These are phyloP conservation scores for Mycosphaerella sp. DNA, from an alignment of 2,329 filamentous ascomycete genomes.

Conservation along the genomic window DNA sequence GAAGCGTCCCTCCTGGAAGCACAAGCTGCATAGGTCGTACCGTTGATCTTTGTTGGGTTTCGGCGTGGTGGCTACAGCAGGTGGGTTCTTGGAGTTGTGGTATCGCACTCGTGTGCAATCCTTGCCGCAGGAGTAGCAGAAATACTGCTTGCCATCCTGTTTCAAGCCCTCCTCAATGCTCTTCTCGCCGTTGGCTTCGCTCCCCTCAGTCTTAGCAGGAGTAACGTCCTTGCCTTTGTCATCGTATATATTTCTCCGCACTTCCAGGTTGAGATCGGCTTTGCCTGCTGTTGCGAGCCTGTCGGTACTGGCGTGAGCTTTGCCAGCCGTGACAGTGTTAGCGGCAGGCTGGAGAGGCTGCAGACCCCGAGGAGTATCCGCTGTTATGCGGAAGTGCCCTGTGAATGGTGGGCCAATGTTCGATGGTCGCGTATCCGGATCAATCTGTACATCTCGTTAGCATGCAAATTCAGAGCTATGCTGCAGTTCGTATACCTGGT, in stretches of 20 bases:
- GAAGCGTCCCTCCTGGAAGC: constrained; percentile 77
- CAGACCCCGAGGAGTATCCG: constrained; percentile 88
- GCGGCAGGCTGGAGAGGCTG: constrained; percentile 92
- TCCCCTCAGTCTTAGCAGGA: constrained; percentile 45
- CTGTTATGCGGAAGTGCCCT: constrained; percentile 92
- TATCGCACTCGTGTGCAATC: constrained; percentile 73
- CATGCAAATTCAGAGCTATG: too few species aligned
- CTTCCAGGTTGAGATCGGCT: constrained; percentile 80
- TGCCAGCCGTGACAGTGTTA: constrained; percentile 59
- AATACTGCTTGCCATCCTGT: constrained; percentile 60
- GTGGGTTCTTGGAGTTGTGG: constrained; percentile 59
- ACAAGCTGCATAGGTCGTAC: constrained; percentile 86
- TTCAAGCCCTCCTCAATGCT: constrained; percentile 53
- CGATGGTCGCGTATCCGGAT: constrained; percentile 88
- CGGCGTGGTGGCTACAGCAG: constrained; percentile 37
- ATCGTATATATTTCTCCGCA: constrained; percentile 93
- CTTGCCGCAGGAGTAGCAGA: constrained; percentile 86
- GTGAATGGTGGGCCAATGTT: constrained; percentile 96
- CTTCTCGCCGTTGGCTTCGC: constrained; percentile 62
- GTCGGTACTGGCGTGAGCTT: constrained; percentile 62
- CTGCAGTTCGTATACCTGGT: constrained; percentile 59
- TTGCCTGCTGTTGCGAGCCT: constrained; percentile 63
- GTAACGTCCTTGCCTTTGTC: constrained; percentile 79
- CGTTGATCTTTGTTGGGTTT: constrained; percentile 57
- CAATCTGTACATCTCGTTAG: constrained; percentile 57